Evolutionary conservation across 2,329 filamentous ascomycete species (phyloP).

Genomic region (Stemphylium vesicarium): DNA sequence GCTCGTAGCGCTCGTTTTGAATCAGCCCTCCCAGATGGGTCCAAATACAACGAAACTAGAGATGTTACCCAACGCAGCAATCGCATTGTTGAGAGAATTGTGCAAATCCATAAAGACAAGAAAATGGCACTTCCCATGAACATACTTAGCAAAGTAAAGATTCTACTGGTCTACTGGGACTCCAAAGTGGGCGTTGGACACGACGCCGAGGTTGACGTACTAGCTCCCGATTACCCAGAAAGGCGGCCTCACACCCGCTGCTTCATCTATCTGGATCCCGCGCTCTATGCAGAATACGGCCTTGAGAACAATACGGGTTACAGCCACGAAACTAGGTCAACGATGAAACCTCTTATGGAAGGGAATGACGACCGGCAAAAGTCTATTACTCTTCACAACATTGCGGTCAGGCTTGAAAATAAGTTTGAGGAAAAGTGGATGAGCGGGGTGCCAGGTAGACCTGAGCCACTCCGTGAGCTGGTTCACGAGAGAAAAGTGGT

Average conservation of each 20-base stretch:
- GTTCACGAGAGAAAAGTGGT: slow-evolving; percentile 8
- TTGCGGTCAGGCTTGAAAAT: slow-evolving; percentile 16
- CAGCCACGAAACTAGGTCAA: slow-evolving; percentile 20
- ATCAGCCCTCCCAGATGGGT: slow-evolving; percentile 9
- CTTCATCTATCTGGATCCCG: slow-evolving; percentile 16
- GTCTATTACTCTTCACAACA: slow-evolving; percentile 16
- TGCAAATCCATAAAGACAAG: slow-evolving; percentile 7
- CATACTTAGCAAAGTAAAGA: slow-evolving; percentile 13
- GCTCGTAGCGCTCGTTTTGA: slow-evolving; percentile 17
- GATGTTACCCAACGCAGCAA: slow-evolving; percentile 16
- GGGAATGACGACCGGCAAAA: slow-evolving; percentile 16
- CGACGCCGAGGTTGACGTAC: slow-evolving; percentile 10
- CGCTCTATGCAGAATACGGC: slow-evolving; percentile 5
- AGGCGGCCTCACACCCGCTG: slow-evolving; percentile 10
- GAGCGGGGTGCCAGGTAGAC: slow-evolving; percentile 8
- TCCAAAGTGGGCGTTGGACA: slow-evolving; percentile 12
- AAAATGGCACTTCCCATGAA: slow-evolving; percentile 6
- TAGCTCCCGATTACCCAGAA: slow-evolving; percentile 6
- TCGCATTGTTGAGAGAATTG: slow-evolving; percentile 18
- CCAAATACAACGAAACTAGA: slow-evolving; percentile 6
- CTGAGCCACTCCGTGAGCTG: slow-evolving; percentile 12
- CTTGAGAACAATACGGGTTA: slow-evolving; percentile 13
- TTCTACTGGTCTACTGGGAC: slow-evolving; percentile 20
- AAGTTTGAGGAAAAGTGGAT: slow-evolving; percentile 15
- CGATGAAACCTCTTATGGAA: slow-evolving; percentile 13